Evolutionary conservation across 2,329 filamentous ascomycete genomes (phyloP).

Genomic region (Trichoderma sp.): DNA sequence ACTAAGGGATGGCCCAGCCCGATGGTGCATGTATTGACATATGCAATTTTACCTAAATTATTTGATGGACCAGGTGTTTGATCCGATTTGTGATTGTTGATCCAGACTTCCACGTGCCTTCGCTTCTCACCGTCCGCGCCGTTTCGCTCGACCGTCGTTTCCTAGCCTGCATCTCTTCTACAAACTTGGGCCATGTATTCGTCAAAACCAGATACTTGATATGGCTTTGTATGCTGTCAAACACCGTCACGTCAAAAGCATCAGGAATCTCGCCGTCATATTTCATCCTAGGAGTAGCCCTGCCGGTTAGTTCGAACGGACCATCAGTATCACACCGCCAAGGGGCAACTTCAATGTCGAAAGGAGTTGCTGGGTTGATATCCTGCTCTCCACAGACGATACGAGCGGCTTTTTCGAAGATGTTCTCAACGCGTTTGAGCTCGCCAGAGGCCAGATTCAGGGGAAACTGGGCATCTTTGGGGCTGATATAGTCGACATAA

Average conservation of each 20-base stretch:
- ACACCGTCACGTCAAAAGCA: conserved; percentile 52
- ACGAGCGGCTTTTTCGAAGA: conserved; percentile 56
- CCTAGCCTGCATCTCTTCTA: conserved; percentile 30
- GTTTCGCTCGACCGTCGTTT: conserved; percentile 23
- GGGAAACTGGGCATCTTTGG: conserved; percentile 61
- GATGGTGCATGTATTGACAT: too few relatives aligned
- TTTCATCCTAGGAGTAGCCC: neutral
- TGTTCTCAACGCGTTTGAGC: conserved; percentile 49
- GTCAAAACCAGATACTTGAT: conserved; percentile 68
- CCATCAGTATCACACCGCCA: neutral
- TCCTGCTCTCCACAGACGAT: conserved; percentile 41
- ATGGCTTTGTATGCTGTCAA: conserved; percentile 57
- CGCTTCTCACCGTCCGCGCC: neutral
- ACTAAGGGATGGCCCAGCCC: neutral
- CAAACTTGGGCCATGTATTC: conserved; percentile 66
- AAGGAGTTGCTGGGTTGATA: conserved; percentile 42
- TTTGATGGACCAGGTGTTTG: neutral
- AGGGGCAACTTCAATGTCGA: conserved; percentile 30
- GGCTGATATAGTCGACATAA: conserved; percentile 61
- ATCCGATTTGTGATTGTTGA: neutral
- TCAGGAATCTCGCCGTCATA: conserved; percentile 47
- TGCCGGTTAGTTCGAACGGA: neutral
- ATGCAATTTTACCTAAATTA: neutral
- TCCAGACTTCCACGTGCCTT: neutral
- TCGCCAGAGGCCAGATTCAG: conserved; percentile 62